Evolutionary conservation across 2,329 filamentous ascomycete genomes (phyloP).

Genomic region (Chaetothyriales sp.): DNA sequence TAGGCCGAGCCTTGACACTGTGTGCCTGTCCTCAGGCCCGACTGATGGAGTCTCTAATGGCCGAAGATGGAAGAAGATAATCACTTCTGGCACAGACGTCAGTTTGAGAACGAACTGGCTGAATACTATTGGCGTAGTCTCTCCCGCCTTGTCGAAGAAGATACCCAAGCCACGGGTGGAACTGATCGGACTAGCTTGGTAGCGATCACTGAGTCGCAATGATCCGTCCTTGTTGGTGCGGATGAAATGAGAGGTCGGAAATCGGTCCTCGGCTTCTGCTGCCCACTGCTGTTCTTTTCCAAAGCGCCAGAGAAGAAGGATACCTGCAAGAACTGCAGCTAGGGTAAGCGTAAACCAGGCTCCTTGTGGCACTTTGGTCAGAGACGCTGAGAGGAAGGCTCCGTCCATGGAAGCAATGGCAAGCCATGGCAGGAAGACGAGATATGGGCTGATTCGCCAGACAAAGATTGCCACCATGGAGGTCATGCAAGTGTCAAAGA

Average conservation of each 20-base stretch:
- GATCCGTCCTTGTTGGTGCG: conserved; percentile 4
- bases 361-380: conserved; percentile 59
- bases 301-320: conserved; percentile 64
- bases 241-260: conserved; percentile 31
- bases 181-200: conserved; percentile 28
- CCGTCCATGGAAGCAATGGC: conserved; percentile 53
- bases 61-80: conserved; percentile 61
- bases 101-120: conserved; percentile 60
- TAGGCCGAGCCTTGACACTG: conserved; percentile 30
- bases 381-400: conserved; percentile 51
- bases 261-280: conserved; percentile 49
- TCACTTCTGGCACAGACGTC: conserved; percentile 48
- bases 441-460: conserved; percentile 43
- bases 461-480: conserved; percentile 56
- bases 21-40: conserved; percentile 34
- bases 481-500: conserved; percentile 63
- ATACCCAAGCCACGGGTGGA: conserved; percentile 48
- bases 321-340: conserved; percentile 42
- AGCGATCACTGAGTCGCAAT: conserved; percentile 26
- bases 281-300: conserved; percentile 66
- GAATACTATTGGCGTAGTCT: conserved; percentile 50
- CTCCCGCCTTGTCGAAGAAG: conserved; percentile 63
- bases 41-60: conserved; percentile 46
- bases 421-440: conserved; percentile 49
- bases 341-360: conserved; percentile 65